A percentile compares a stretch with the other conserved stretches of the same genome.
Conservation (phyloP, 1,284 basidiomycete genomes). For the Apiotrichum domesticum region DNA sequence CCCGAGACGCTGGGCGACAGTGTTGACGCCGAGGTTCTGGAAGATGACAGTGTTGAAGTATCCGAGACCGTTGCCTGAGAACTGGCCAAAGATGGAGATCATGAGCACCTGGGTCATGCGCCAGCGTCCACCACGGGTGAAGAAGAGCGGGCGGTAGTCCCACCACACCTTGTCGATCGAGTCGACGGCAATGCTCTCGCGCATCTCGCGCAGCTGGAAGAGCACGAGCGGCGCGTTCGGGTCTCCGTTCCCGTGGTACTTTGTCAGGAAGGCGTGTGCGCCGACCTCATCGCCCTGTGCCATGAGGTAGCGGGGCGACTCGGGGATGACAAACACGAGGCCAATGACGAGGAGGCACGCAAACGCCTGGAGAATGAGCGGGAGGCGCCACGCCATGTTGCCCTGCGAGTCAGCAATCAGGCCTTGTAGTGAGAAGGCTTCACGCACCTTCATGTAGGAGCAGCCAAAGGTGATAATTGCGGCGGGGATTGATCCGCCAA, state of each 20-base stretch:
- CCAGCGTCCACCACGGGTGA: not conserved
- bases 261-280: slow-evolving; percentile 65
- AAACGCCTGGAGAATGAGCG: slow-evolving; percentile 24
- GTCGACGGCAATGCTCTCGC: slow-evolving; percentile 50
- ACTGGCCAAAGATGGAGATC: slow-evolving; percentile 43
- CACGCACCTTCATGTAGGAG: slow-evolving; percentile 13
- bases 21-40: slow-evolving; percentile 23
- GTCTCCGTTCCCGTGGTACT: slow-evolving; percentile 52
- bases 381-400: slow-evolving; percentile 27
- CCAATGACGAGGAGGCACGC: slow-evolving; percentile 8
- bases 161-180: slow-evolving; percentile 61
- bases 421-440: too few species aligned
- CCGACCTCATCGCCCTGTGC: slow-evolving; percentile 52
- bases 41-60: slow-evolving; percentile 45
- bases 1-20: slow-evolving; percentile 42
- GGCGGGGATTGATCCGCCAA: slow-evolving; percentile 25
- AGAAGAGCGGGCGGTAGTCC: slow-evolving; percentile 23
- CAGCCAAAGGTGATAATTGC: slow-evolving; percentile 6
- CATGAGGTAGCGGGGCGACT: slow-evolving; percentile 26
- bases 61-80: slow-evolving; percentile 46
- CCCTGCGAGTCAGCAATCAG: not conserved
- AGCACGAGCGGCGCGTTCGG: slow-evolving; percentile 42
- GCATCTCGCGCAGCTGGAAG: slow-evolving; percentile 56
- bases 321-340: slow-evolving; percentile 21
- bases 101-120: slow-evolving; percentile 10